Conservation (phyloP, 1,284 basidiomycete species). For the Mycocalia duriaeana region DNA sequence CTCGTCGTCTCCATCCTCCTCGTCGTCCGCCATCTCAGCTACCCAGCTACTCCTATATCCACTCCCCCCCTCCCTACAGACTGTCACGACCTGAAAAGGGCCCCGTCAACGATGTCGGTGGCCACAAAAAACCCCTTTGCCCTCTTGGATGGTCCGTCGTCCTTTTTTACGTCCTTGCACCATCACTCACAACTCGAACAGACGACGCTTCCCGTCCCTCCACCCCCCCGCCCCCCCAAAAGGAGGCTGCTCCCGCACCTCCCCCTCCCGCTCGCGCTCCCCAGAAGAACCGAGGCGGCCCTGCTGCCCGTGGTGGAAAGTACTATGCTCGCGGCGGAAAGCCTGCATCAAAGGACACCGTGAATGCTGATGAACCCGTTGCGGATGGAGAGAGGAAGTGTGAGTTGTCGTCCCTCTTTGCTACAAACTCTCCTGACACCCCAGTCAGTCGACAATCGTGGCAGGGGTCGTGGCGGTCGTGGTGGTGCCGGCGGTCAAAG, state of each 20-base stretch:
- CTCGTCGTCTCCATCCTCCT: constrained; percentile 13
- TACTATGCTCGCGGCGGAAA: constrained; percentile 71
- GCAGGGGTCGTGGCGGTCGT: constrained; percentile 30
- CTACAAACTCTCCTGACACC: constrained; percentile 12
- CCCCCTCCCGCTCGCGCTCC: constrained; percentile 34
- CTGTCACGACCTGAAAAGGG: constrained; percentile 46
- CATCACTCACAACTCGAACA: constrained; percentile 25
- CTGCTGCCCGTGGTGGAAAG: constrained; percentile 65
- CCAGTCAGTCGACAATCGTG: constrained; percentile 43
- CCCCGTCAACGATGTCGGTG: constrained; percentile 81
- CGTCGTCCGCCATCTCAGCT: constrained; percentile 12
- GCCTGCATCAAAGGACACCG: constrained; percentile 30
- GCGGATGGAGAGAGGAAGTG: constrained; percentile 48
- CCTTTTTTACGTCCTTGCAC: constrained; percentile 9
- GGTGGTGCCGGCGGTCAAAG: constrained; percentile 39
- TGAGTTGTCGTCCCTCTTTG: constrained; percentile 27
- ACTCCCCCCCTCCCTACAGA: constrained; percentile 17
- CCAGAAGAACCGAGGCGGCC: constrained; percentile 51
- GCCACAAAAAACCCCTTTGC: constrained; percentile 80
- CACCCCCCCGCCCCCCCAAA: constrained; percentile 34
- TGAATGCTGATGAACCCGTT: constrained; percentile 40
- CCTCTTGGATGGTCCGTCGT: constrained; percentile 62
- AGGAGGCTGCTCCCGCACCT: constrained; percentile 35
- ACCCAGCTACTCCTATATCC: constrained; percentile 14
- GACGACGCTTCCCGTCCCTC: constrained; percentile 47